Percentiles rank a stretch among this genome's conserved stretches.
These are phyloP conservation scores for Pelargonium myrrhifolium DNA, from an alignment of 441 rosid species.

Conservation along the genomic window DNA sequence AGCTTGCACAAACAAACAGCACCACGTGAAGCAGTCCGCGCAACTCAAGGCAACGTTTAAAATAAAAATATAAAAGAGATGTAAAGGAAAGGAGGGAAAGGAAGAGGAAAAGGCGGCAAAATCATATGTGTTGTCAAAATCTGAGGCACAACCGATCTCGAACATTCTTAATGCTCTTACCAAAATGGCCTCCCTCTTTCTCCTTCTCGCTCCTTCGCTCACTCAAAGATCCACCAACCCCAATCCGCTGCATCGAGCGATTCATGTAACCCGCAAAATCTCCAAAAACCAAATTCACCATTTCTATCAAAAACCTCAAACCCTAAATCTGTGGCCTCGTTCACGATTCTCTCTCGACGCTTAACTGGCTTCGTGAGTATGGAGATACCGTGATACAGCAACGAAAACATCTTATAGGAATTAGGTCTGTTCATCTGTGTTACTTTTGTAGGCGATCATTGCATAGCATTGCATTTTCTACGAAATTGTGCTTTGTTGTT, in stretches of 20 bases:
- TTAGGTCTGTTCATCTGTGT: background rate
- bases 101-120: conserved; percentile 20
- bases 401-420: background rate
- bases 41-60: background rate
- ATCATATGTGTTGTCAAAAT: background rate
- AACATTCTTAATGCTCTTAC: background rate
- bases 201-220: background rate
- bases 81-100: background rate
- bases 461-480: too few species aligned
- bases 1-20: background rate
- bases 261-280: background rate
- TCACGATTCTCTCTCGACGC: conserved; percentile 1
- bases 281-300: too few species aligned
- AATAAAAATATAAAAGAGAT: background rate
- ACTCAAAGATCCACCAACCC: background rate
- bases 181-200: background rate
- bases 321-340: background rate
- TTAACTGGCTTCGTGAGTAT: background rate
- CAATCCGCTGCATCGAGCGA: background rate
- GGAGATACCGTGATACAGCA: background rate
- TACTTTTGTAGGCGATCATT: too few species aligned
- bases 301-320: background rate
- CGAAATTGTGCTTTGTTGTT: background rate
- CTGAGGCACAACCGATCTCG: background rate
- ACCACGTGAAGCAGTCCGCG: background rate